phyloP scores from a whole-genome alignment of 2,329 filamentous ascomycete genomes.

The Aspergillus aculeatus region DNA sequence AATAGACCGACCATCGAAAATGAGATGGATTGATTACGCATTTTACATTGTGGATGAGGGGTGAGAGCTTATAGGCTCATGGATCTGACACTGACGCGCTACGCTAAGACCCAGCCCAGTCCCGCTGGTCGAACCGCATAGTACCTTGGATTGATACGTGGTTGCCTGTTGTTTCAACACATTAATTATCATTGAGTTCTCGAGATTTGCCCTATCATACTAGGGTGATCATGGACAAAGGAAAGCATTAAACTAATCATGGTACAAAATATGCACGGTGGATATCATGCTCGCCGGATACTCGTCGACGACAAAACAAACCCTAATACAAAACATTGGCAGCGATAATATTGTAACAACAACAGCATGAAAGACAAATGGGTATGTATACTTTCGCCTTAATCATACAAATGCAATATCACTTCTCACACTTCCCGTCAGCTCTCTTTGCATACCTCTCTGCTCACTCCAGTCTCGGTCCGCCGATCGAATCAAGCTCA shows the following conservation, averaged over 20 bases:
- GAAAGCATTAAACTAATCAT: neutral
- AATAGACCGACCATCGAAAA: neutral
- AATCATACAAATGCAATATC: conserved; percentile 32
- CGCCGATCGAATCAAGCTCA: conserved; percentile 23
- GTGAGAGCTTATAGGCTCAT: neutral
- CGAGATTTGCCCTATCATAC: neutral
- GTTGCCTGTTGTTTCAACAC: neutral
- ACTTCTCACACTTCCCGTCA: conserved; percentile 27
- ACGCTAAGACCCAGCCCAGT: neutral
- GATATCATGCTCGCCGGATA: conserved; percentile 8
- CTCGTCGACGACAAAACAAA: conserved; percentile 4
- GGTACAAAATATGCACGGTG: neutral
- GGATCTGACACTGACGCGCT: neutral
- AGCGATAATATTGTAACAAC: too few species aligned
- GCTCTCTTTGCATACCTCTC: conserved; percentile 18
- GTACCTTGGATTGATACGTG: neutral
- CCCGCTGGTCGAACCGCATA: neutral
- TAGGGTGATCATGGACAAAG: neutral
- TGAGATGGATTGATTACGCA: neutral
- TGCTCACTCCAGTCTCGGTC: conserved; percentile 20
- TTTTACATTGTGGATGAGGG: neutral
- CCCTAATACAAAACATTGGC: neutral
- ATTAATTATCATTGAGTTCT: neutral
- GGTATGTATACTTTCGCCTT: neutral
- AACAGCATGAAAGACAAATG: neutral